phyloP scores from a whole-genome alignment of 2,329 filamentous ascomycete species.

The Aspergillus aculeatinus region DNA sequence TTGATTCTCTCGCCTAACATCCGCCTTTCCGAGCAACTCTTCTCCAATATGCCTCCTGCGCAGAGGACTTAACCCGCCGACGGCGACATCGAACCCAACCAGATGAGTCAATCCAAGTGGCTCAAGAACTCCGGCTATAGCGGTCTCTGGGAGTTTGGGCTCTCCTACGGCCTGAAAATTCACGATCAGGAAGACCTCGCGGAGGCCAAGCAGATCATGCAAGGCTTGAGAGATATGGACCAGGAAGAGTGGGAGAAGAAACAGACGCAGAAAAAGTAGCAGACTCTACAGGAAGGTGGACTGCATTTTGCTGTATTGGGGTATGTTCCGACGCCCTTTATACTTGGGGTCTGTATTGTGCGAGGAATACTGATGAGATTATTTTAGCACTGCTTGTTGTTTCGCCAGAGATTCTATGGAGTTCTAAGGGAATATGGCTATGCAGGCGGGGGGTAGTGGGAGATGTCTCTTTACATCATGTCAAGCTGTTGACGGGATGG shows the following conservation, averaged over 20 bases:
- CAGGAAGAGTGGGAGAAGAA: constrained; percentile 1
- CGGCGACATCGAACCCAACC: not conserved
- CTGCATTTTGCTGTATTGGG: not conserved
- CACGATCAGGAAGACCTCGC: constrained; percentile 1
- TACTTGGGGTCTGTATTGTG: not conserved
- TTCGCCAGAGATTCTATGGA: not conserved
- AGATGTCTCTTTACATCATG: too few species aligned
- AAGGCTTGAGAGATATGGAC: constrained; percentile 1
- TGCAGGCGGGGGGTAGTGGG: too few species aligned
- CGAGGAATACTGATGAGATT: not conserved
- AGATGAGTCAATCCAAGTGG: constrained; percentile 4
- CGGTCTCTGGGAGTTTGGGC: constrained; percentile 11
- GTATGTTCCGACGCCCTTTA: not conserved
- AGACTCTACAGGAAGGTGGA: not conserved
- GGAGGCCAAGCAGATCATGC: constrained; percentile 7
- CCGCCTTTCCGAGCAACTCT: not conserved
- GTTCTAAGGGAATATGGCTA: too few species aligned
- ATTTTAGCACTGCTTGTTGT: not conserved
- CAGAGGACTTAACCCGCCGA: not conserved
- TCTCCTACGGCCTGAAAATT: constrained; percentile 6
- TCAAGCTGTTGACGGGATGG: too few species aligned
- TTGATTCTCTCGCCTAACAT: too few species aligned
- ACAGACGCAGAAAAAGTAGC: not conserved
- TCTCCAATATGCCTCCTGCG: constrained; percentile 1
- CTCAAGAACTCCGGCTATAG: constrained; percentile 10